phyloP scores from a whole-genome alignment of 1,284 basidiomycete species.

The Agaricales sp. region DNA sequence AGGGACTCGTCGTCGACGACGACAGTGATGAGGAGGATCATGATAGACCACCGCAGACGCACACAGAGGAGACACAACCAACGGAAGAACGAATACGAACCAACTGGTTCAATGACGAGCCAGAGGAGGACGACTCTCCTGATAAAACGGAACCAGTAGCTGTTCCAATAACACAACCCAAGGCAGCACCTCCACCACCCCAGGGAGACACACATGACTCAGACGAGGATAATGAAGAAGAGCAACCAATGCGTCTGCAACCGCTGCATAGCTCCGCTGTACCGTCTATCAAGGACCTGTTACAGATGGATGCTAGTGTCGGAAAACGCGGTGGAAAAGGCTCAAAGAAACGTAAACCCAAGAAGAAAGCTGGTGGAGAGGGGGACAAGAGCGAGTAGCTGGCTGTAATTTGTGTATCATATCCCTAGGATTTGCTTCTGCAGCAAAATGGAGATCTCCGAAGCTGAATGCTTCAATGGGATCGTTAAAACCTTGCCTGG shows the following conservation, averaged over 20 bases:
- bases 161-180: constrained; percentile 17
- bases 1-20: constrained; percentile 55
- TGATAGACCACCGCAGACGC: constrained; percentile 6
- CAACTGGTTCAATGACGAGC: neutral
- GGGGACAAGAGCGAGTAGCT: constrained; percentile 14
- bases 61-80: constrained; percentile 3
- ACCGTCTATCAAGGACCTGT: constrained; percentile 71
- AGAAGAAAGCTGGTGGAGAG: constrained; percentile 54
- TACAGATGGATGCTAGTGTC: constrained; percentile 63
- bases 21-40: constrained; percentile 29
- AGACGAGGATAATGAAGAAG: constrained; percentile 29
- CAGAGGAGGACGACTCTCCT: constrained; percentile 13
- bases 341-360: constrained; percentile 37
- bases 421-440: too few species aligned
- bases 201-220: constrained; percentile 17
- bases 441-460: too few species aligned
- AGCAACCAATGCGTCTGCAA: constrained; percentile 41
- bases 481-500: too few species aligned
- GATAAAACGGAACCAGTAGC: too few species aligned
- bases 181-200: constrained; percentile 9
- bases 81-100: constrained; percentile 4
- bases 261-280: constrained; percentile 67
- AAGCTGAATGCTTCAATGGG: too few species aligned
- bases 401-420: too few species aligned
- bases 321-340: constrained; percentile 56